phyloP scores from a whole-genome alignment of 768 basidiomycete species.

The Collybia sordida region DNA sequence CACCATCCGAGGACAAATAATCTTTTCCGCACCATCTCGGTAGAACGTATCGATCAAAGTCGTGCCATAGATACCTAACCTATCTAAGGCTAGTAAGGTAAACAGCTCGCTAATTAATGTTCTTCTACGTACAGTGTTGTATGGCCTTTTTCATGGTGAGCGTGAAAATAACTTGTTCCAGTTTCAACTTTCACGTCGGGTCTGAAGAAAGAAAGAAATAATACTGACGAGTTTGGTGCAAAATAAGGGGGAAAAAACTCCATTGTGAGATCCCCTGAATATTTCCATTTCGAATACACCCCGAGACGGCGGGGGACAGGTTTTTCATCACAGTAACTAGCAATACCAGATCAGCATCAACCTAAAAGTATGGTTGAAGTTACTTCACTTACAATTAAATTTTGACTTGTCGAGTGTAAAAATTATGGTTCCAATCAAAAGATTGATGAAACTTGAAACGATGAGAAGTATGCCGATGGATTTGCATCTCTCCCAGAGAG shows the following conservation, averaged over 20 bases:
- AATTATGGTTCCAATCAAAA: neutral
- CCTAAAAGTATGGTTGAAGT: neutral
- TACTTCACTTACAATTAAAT: neutral
- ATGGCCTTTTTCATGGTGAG: neutral
- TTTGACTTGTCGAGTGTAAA: neutral
- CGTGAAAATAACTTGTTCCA: neutral
- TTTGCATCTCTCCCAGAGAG: constrained; percentile 1
- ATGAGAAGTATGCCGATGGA: neutral
- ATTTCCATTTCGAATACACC: too few species aligned
- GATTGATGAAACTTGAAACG: neutral
- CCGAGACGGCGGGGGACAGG: neutral
- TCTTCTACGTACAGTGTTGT: neutral
- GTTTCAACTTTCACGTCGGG: neutral
- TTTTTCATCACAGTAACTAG: neutral
- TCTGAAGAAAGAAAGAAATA: neutral
- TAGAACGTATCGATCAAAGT: neutral
- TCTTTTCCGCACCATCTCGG: neutral
- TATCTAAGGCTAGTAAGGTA: neutral
- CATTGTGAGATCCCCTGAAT: too few species aligned
- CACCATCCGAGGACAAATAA: neutral
- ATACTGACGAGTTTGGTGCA: neutral
- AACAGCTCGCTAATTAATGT: neutral
- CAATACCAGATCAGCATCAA: too few species aligned
- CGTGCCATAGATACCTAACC: neutral
- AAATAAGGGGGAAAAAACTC: neutral